Evolutionary conservation across 257 asterid species (phyloP).

Genomic region (Penstemon eatonii): DNA sequence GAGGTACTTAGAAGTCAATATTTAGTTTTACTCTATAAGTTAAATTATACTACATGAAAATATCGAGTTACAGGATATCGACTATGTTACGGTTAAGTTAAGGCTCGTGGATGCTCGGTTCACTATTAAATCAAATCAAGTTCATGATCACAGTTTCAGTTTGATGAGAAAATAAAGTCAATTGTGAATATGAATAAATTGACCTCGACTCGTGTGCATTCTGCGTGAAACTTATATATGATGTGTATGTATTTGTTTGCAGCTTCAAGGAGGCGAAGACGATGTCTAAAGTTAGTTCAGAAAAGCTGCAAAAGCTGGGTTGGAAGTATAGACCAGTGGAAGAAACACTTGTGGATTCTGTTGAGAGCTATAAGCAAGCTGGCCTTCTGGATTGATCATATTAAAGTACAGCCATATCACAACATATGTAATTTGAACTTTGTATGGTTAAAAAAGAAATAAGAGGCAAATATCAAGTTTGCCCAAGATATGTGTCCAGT

Average conservation of each 20-base stretch:
- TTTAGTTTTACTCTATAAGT: not conserved
- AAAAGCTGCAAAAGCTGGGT: slow-evolving; percentile 64
- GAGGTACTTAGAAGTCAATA: slow-evolving; percentile 38
- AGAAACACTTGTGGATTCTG: slow-evolving; percentile 60
- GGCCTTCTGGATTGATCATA: slow-evolving; percentile 41
- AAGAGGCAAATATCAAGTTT: no score
- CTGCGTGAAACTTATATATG: not conserved
- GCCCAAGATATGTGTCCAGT: no score
- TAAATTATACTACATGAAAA: not conserved
- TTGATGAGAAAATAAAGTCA: not conserved
- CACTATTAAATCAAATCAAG: no score
- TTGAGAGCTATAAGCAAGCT: slow-evolving; percentile 57
- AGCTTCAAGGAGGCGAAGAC: slow-evolving; percentile 50
- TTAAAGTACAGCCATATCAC: not conserved
- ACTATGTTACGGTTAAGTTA: no score
- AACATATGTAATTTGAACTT: not conserved
- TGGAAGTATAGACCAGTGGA: slow-evolving; percentile 63
- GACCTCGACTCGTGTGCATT: not conserved
- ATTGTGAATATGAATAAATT: not conserved
- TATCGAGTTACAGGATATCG: no score
- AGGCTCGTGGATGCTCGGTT: no score
- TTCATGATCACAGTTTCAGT: not conserved
- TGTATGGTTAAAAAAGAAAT: not conserved
- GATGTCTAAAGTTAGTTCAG: slow-evolving; percentile 33
- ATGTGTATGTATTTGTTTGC: slow-evolving; percentile 11